Conservation (phyloP, 805 yeast genomes). For the Barnettozyma sucrosica region DNA sequence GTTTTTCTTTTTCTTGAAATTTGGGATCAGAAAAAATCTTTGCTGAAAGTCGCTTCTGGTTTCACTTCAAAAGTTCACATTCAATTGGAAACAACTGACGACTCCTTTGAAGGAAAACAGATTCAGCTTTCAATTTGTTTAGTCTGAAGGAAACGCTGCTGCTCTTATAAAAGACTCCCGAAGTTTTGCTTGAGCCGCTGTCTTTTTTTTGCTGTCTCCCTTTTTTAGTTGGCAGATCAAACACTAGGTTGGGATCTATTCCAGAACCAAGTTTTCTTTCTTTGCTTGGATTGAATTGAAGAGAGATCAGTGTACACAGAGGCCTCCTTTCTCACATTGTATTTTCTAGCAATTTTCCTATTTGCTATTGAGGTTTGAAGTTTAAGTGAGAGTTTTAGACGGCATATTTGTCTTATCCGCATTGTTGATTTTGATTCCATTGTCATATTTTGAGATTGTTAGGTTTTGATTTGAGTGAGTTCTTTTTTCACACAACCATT, state of each 20-base stretch:
- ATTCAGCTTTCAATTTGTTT: background rate
- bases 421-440: background rate
- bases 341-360: no score
- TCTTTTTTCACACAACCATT: background rate
- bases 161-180: background rate
- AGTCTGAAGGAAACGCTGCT: background rate
- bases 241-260: background rate
- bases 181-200: background rate
- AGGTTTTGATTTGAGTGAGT: background rate
- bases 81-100: background rate
- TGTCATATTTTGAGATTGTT: background rate
- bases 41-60: background rate
- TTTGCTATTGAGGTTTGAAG: background rate
- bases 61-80: background rate
- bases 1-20: background rate
- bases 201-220: background rate
- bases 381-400: background rate
- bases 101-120: background rate
- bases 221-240: background rate
- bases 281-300: background rate
- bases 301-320: background rate
- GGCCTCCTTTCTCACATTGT: no score
- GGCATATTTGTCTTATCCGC: background rate
- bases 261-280: background rate
- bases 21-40: background rate